These are phyloP conservation scores for Venturia carpophila DNA, from an alignment of 2,329 filamentous ascomycete species.

Conservation along the genomic window DNA sequence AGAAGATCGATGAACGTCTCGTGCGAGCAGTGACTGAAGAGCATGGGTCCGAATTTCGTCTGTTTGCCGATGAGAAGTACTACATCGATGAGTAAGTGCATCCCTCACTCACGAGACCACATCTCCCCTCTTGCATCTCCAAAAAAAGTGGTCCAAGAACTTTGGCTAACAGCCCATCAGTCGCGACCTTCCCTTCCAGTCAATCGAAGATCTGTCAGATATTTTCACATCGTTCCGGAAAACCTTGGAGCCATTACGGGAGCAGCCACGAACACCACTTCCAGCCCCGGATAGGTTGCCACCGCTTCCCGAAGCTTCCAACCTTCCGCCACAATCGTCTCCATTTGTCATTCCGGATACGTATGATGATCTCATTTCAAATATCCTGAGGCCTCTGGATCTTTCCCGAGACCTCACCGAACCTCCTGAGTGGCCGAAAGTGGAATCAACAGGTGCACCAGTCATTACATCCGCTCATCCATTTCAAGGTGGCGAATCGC, in stretches of 20 bases:
- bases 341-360: conserved; percentile 58
- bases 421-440: conserved; percentile 44
- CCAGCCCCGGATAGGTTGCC: conserved; percentile 52
- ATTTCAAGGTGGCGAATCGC: conserved; percentile 59
- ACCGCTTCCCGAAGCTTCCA: conserved; percentile 42
- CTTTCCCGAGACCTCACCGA: conserved; percentile 40
- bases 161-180: conserved; percentile 34
- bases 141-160: background rate
- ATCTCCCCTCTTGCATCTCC: background rate
- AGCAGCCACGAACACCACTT: conserved; percentile 52
- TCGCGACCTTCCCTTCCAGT: conserved; percentile 54
- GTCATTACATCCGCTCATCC: conserved; percentile 51
- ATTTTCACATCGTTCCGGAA: conserved; percentile 71
- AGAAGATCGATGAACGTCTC: conserved; percentile 54
- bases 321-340: conserved; percentile 48
- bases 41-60: conserved; percentile 50
- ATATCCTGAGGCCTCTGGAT: conserved; percentile 52
- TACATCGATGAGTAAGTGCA: conserved; percentile 64
- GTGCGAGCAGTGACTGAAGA: conserved; percentile 48
- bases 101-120: background rate
- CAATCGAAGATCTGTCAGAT: conserved; percentile 57
- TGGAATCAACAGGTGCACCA: background rate
- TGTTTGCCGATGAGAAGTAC: conserved; percentile 71
- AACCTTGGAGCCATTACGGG: conserved; percentile 60
- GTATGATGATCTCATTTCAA: conserved; percentile 45